Base-by-base conservation (phyloP, 192 early-diverging fungal species). In the Entophlyctis luteolus region DNA sequence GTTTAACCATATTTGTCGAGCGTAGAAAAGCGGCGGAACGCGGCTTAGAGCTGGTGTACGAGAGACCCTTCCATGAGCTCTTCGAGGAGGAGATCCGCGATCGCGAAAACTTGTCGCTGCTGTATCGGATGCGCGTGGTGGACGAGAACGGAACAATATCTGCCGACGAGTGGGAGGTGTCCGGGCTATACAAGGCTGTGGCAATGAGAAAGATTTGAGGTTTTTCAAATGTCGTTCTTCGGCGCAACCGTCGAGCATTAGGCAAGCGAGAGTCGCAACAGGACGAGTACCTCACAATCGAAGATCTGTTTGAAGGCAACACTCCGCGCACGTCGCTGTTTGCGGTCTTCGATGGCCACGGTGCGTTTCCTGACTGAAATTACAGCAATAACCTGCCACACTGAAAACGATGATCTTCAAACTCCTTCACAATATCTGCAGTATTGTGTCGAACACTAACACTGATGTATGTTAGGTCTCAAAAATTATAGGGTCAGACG, bases 131-230 rank as follows among this genome's bases (percentile, higher is more conserved):
- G 91, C 83, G 85, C 14, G 94, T 97, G 0, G 68, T 99, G 12
- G 83, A 88, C 22, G 82, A 80, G 3, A 59, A 79, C 4, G 85
- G 86, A 0, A 80, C 80, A 4, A 86, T 98, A 35, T 84, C 87
- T 0, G 62, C 71, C 0, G 93, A 93, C 33, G 92, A 99, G 70
- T 99, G 96, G 96, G 94, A 98, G 56, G 92, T 90, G 2, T 84
- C 89, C 22, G 84, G 84, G 4, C 65, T 91, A 33, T 91, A 91
- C 65, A 72, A 83, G 48, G 86, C 83, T 0, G 89, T 91, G 72
- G 89, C 82, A n/a, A 89, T 78, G 72, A 74, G 70, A 89, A 90
- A 67, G 37, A 52, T n/a, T n/a, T n/a, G n/a, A n/a, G n/a, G n/a
- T n/a, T n/a, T n/a, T n/a, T n/a, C n/a, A n/a, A n/a, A n/a, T n/a